Percentiles rank a stretch among this genome's conserved stretches.
Evolutionary conservation across 176 grass and related monocot genomes (phyloP).

Genomic region (Dactylis glomerata): DNA sequence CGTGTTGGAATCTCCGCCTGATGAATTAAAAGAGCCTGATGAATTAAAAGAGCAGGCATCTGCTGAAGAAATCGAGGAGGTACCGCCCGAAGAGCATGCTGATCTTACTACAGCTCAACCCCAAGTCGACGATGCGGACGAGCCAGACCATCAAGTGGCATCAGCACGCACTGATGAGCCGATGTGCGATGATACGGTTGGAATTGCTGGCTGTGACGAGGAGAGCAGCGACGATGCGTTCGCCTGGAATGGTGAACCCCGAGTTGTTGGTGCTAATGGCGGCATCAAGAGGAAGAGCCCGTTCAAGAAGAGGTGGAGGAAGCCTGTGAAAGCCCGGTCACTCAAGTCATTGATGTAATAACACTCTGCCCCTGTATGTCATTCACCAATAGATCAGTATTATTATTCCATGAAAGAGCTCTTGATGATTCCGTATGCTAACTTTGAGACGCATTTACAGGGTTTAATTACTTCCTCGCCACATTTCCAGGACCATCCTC

Average conservation of each 20-base stretch:
- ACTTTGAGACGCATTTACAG: not conserved
- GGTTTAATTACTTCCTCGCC: not conserved
- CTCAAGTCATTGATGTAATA: conserved; percentile 55
- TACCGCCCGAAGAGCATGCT: not conserved
- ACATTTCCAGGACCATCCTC: not conserved
- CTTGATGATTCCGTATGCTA: not conserved
- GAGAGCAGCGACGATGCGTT: conserved; percentile 30
- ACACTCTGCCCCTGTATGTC: not conserved
- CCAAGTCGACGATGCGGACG: not conserved
- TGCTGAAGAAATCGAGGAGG: not conserved
- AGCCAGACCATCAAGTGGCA: not conserved
- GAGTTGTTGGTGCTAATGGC: not conserved
- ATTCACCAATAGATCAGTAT: not conserved
- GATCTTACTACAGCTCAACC: not conserved
- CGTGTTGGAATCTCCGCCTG: not conserved
- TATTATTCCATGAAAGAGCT: not conserved
- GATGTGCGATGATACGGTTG: not conserved
- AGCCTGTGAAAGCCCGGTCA: conserved; percentile 52
- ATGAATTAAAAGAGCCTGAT: not conserved
- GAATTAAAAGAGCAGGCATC: not conserved
- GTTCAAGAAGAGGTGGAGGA: conserved; percentile 45
- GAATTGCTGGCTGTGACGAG: conserved; percentile 37
- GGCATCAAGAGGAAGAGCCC: conserved; percentile 10
- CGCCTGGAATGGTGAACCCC: not conserved
- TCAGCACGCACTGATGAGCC: not conserved